Conservation (phyloP, 306 rosid genomes). For the Betula pendula region DNA sequence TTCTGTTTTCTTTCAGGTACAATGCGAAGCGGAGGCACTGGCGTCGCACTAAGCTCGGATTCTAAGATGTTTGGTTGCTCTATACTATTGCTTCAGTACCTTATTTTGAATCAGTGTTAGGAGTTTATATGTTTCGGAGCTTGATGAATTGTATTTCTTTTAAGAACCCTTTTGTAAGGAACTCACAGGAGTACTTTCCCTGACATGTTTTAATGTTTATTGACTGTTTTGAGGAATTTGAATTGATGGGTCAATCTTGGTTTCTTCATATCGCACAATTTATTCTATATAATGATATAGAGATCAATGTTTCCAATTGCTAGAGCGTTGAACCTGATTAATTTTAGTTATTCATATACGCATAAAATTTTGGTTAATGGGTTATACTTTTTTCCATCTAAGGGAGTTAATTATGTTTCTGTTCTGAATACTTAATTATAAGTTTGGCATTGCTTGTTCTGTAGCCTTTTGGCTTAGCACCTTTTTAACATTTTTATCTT, state of each 20-base stretch:
- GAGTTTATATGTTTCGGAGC: neutral
- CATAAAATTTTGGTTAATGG: neutral
- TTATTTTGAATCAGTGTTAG: neutral
- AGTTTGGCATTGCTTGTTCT: neutral
- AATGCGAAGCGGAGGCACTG: slow-evolving; percentile 65
- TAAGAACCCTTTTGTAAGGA: neutral
- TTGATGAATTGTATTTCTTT: neutral
- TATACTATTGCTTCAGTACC: neutral
- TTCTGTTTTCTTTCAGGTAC: slow-evolving; percentile 35
- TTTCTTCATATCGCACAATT: neutral
- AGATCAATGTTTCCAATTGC: too few relatives aligned
- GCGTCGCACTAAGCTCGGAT: slow-evolving; percentile 66
- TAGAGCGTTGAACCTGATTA: too few relatives aligned
- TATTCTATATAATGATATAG: too few relatives aligned
- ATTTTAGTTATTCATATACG: too few relatives aligned
- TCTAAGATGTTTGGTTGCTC: slow-evolving; percentile 32
- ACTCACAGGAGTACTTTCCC: neutral
- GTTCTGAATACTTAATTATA: too few relatives aligned
- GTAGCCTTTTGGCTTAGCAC: neutral
- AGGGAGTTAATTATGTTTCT: too few relatives aligned
- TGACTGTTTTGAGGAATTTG: neutral
- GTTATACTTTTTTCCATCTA: neutral
- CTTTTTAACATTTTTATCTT: neutral
- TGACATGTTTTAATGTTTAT: neutral
- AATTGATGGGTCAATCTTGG: neutral